Percentiles rank a stretch among this genome's conserved stretches.
These are phyloP conservation scores for Geosmithia flava DNA, from an alignment of 2,329 filamentous ascomycete genomes.

Conservation along the genomic window DNA sequence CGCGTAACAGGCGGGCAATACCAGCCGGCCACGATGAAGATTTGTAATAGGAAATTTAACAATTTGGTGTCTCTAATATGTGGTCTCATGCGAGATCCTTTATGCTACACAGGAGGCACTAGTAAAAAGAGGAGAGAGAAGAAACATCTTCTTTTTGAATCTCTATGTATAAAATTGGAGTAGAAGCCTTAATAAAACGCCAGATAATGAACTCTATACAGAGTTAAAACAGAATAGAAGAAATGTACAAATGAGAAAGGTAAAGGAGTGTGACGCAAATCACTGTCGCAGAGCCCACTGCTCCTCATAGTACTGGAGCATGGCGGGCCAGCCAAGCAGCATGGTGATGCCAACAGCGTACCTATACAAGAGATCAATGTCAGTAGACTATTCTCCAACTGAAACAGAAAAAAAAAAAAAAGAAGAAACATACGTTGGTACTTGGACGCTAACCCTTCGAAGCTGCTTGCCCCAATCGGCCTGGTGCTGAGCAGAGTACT, in stretches of 20 bases:
- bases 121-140: too few species aligned
- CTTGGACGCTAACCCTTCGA: conserved; percentile 16
- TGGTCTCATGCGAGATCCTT: too few species aligned
- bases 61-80: too few species aligned
- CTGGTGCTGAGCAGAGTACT: not conserved
- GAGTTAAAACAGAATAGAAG: not conserved
- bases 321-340: conserved; percentile 21
- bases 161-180: too few species aligned
- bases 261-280: not conserved
- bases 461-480: conserved; percentile 18
- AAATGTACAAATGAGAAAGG: not conserved
- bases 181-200: not conserved
- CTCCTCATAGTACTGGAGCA: not conserved
- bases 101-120: too few species aligned
- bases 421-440: conserved; percentile 16
- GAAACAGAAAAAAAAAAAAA: not conserved
- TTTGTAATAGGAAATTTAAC: too few species aligned
- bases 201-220: not conserved
- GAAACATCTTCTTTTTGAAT: too few species aligned
- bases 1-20: too few species aligned
- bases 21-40: too few species aligned
- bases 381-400: too few species aligned
- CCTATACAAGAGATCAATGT: conserved; percentile 7
- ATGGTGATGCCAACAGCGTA: conserved; percentile 20
- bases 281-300: not conserved